These are phyloP conservation scores for Nectriaceae sp. DNA, from an alignment of 2,329 filamentous ascomycete species.

Conservation along the genomic window DNA sequence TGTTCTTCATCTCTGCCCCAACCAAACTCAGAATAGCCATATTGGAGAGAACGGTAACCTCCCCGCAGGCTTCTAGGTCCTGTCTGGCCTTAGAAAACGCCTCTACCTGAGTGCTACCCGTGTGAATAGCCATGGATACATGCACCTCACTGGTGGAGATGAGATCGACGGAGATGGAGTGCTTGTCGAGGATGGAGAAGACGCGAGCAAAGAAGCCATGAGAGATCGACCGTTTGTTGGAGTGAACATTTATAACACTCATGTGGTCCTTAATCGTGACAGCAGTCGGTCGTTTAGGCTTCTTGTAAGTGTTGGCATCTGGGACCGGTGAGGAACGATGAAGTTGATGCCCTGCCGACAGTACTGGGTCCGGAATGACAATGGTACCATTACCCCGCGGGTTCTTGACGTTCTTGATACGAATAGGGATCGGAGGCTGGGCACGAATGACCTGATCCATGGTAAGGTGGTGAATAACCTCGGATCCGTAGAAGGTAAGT, in stretches of 20 bases:
- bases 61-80: slow-evolving; percentile 78
- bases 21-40: slow-evolving; percentile 97
- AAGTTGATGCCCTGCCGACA: slow-evolving; percentile 58
- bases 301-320: slow-evolving; percentile 39
- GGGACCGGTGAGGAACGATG: slow-evolving; percentile 50
- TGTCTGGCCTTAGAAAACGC: slow-evolving; percentile 68
- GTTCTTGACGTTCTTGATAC: slow-evolving; percentile 92
- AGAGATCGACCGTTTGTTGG: slow-evolving; percentile 92
- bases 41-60: slow-evolving; percentile 84
- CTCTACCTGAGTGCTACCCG: slow-evolving; percentile 64
- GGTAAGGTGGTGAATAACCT: slow-evolving; percentile 97
- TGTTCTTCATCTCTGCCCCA: slow-evolving; percentile 95
- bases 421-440: slow-evolving; percentile 75
- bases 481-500: slow-evolving; percentile 89
- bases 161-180: slow-evolving; percentile 88
- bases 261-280: slow-evolving; percentile 98
- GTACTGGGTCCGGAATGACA: slow-evolving; percentile 73
- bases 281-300: slow-evolving; percentile 77
- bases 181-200: slow-evolving; percentile 85
- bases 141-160: slow-evolving; percentile 97
- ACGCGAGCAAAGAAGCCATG: slow-evolving; percentile 96
- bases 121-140: slow-evolving; percentile 94
- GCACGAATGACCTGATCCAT: slow-evolving; percentile 95
- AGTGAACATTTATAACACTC: slow-evolving; percentile 96
- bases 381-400: slow-evolving; percentile 77